These are phyloP conservation scores for Zangia roseola DNA, from an alignment of 768 basidiomycete genomes.

Conservation along the genomic window DNA sequence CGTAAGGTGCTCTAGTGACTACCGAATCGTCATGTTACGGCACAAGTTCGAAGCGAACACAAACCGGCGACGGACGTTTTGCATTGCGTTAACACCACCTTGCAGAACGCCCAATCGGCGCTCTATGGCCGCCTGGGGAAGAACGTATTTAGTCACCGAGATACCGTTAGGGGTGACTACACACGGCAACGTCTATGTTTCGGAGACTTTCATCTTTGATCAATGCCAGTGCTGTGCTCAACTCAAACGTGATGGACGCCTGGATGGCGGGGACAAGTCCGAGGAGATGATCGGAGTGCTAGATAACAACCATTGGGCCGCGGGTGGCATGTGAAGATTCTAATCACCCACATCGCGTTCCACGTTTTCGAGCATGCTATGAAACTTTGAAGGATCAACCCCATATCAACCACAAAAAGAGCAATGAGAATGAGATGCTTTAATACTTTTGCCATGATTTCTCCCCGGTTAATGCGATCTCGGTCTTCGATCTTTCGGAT, in stretches of 20 bases:
- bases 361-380: constrained; percentile 23
- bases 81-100: constrained; percentile 24
- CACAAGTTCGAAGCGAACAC: constrained; percentile 9
- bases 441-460: constrained; percentile 24
- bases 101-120: constrained; percentile 28
- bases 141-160: constrained; percentile 6
- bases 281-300: constrained; percentile 31
- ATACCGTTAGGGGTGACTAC: constrained; percentile 8
- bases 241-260: constrained; percentile 24
- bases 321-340: neutral
- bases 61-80: constrained; percentile 31
- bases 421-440: neutral
- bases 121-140: constrained; percentile 30
- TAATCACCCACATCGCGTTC: constrained; percentile 22
- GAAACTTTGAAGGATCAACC: constrained; percentile 24
- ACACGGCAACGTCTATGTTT: constrained; percentile 26
- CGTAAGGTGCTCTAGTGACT: constrained; percentile 23
- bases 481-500: constrained; percentile 22
- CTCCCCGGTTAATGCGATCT: constrained; percentile 18
- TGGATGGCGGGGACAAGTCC: constrained; percentile 21
- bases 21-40: constrained; percentile 14
- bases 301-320: neutral
- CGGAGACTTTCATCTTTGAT: constrained; percentile 30
- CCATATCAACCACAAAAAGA: neutral
- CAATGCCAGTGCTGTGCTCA: constrained; percentile 23